Percentiles rank a stretch among this genome's conserved stretches.
Conservation (phyloP, 148 eudicot species). For the Arbutus unedo region DNA sequence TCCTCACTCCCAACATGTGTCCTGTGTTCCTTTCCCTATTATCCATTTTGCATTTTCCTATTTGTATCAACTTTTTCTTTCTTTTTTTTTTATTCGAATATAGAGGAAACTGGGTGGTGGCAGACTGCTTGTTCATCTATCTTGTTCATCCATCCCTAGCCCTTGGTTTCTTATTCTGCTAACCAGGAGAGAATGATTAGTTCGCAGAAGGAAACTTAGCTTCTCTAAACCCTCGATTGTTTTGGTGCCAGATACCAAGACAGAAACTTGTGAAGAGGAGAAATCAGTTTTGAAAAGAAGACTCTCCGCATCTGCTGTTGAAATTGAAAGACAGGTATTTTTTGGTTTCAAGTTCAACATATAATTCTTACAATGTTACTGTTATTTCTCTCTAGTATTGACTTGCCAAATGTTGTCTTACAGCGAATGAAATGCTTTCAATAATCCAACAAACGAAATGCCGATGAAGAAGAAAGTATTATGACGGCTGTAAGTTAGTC, state of each 20-base stretch:
- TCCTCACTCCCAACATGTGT: neutral
- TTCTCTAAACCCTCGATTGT: neutral
- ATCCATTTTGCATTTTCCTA: neutral
- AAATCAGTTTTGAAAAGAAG: constrained; percentile 63
- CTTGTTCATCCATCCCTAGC: neutral
- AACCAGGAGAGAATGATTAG: neutral
- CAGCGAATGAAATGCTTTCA: constrained; percentile 97
- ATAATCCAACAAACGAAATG: constrained; percentile 18
- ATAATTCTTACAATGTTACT: neutral
- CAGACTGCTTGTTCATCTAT: neutral
- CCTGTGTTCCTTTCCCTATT: neutral
- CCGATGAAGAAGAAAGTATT: neutral
- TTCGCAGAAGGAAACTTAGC: neutral
- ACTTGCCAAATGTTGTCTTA: constrained; percentile 7
- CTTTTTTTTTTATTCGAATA: too few relatives aligned
- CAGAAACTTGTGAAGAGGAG: constrained; percentile 79
- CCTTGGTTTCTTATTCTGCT: neutral
- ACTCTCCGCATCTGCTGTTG: constrained; percentile 73
- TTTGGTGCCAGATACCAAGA: constrained; percentile 55
- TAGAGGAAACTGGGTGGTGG: neutral
- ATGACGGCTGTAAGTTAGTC: neutral
- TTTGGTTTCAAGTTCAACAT: neutral
- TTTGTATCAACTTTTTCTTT: neutral
- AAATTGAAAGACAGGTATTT: constrained; percentile 86
- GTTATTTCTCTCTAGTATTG: neutral